Evolutionary conservation across 345 rosid species (phyloP).

Genomic region (Camelina sativa): DNA sequence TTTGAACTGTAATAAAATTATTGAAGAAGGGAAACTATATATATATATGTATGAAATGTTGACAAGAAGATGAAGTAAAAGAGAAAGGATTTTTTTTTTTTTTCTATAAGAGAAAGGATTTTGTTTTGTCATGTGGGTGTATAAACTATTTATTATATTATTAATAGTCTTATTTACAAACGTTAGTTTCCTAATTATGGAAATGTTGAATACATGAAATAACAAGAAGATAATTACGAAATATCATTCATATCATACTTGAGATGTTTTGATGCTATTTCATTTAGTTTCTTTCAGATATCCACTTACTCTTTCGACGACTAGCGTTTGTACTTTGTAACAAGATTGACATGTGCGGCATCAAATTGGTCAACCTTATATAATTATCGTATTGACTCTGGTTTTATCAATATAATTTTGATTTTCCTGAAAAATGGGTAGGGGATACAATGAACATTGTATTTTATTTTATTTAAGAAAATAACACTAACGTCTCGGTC

Average conservation of each 20-base stretch:
- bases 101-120: not conserved
- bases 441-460: not conserved
- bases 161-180: not conserved
- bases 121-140: not conserved
- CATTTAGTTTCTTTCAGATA: constrained; percentile 38
- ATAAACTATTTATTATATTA: constrained; percentile 11
- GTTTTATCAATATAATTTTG: not conserved
- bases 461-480: constrained; percentile 14
- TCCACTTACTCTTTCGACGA: constrained; percentile 54
- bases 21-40: not conserved
- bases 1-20: not conserved
- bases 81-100: not conserved
- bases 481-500: constrained; percentile 30
- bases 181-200: constrained; percentile 19
- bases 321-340: constrained; percentile 52
- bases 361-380: constrained; percentile 41
- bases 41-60: not conserved
- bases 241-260: constrained; percentile 19
- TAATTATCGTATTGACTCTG: constrained; percentile 37
- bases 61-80: constrained; percentile 13
- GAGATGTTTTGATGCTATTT: constrained; percentile 30
- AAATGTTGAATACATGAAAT: constrained; percentile 32
- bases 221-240: constrained; percentile 33
- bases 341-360: constrained; percentile 40
- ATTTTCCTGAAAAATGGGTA: not conserved